Conservation (phyloP, 805 yeast species). For the Suhomyces vadensis region DNA sequence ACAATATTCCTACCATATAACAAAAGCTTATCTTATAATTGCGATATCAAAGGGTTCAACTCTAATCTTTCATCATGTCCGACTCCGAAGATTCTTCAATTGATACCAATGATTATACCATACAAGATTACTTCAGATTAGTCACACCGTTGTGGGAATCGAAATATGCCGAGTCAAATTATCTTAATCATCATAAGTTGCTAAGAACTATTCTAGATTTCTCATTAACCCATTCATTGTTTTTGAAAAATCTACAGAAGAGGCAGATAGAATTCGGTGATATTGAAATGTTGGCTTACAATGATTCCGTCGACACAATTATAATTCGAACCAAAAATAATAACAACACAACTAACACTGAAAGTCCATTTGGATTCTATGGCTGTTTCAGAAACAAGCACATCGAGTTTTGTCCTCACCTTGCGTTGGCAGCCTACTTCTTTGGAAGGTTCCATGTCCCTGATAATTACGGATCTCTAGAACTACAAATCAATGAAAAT, state of each 20-base stretch:
- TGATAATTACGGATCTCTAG: constrained; percentile 24
- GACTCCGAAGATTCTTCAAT: constrained; percentile 19
- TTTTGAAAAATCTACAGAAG: constrained; percentile 24
- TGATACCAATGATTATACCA: constrained; percentile 16
- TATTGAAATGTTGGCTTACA: constrained; percentile 8
- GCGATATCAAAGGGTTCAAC: too few species aligned
- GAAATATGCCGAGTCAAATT: constrained; percentile 10
- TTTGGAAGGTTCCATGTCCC: constrained; percentile 31
- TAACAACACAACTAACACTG: neutral
- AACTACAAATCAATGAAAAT: constrained; percentile 12
- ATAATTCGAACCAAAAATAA: constrained; percentile 7
- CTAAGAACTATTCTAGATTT: constrained; percentile 29
- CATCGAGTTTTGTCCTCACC: constrained; percentile 30
- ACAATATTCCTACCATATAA: too few species aligned
- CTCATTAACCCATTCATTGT: constrained; percentile 21
- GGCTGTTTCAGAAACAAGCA: constrained; percentile 25
- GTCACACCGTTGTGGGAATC: constrained; percentile 19
- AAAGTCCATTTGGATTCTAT: constrained; percentile 11
- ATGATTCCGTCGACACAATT: constrained; percentile 4
- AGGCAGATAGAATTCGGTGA: constrained; percentile 26
- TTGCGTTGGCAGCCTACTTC: constrained; percentile 28
- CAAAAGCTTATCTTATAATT: too few species aligned
- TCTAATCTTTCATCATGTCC: constrained; percentile 12
- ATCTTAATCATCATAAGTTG: constrained; percentile 21
- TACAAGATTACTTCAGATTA: constrained; percentile 22